phyloP scores from a whole-genome alignment of 495 filamentous ascomycete species.

The Cercophora scortea region DNA sequence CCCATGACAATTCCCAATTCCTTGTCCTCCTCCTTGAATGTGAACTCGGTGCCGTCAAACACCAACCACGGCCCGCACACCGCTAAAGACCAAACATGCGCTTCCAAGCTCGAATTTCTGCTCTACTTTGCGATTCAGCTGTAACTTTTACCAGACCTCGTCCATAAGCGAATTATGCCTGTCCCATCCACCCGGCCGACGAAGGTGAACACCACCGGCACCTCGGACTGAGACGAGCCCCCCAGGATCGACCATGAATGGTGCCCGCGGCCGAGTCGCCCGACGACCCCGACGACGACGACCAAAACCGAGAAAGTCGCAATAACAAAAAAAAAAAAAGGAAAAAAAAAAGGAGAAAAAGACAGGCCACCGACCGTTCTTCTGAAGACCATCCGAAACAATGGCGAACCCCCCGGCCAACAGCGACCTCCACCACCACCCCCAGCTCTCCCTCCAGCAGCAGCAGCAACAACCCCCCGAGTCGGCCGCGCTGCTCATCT shows the following conservation, averaged over 20 bases:
- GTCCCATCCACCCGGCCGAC: not conserved
- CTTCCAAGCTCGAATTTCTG: no score
- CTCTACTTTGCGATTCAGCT: no score
- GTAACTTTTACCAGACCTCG: no score
- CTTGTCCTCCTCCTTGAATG: no score
- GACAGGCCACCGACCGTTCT: no score
- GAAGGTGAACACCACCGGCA: not conserved
- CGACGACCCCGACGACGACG: not conserved
- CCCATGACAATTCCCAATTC: no score
- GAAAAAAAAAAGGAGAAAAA: no score
- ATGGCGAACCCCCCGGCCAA: not conserved
- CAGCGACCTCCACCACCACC: not conserved
- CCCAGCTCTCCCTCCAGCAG: not conserved
- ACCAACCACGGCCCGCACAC: no score
- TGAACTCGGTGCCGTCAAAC: no score
- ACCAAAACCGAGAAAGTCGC: not conserved
- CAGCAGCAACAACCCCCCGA: not conserved
- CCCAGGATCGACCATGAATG: not conserved
- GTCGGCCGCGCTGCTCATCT: slow-evolving; percentile 13
- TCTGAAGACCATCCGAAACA: not conserved
- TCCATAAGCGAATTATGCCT: no score
- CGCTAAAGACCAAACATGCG: no score
- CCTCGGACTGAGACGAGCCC: not conserved
- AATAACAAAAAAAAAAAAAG: not conserved
- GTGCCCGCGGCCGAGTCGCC: not conserved